Percentiles rank a stretch among this genome's conserved stretches.
Evolutionary conservation across 1,139 yeast species (phyloP).

Genomic region (Candida tropicalis): DNA sequence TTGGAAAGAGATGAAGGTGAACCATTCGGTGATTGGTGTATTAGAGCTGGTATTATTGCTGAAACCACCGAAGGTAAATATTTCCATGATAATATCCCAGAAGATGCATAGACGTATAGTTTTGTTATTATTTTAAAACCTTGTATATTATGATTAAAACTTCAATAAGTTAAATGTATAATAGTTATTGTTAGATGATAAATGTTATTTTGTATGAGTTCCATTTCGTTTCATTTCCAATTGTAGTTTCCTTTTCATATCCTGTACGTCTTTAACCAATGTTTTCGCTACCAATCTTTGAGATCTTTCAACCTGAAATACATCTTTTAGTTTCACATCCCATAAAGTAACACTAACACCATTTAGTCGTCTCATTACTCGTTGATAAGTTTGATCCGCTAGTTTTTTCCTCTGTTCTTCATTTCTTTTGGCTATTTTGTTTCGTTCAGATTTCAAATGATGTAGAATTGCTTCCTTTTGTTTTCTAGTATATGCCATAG

Average conservation of each 20-base stretch:
- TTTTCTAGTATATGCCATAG: slow-evolving; percentile 29
- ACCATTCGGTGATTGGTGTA: slow-evolving; percentile 92
- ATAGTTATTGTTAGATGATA: not conserved
- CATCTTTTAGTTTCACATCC: slow-evolving; percentile 39
- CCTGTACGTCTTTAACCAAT: slow-evolving; percentile 33
- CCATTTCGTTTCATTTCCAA: slow-evolving; percentile 1
- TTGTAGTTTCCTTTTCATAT: slow-evolving; percentile 13
- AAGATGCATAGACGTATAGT: slow-evolving; percentile 51
- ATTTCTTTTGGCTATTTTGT: slow-evolving; percentile 19
- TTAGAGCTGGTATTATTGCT: slow-evolving; percentile 82
- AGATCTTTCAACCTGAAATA: slow-evolving; percentile 47
- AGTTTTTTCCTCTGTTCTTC: slow-evolving; percentile 22
- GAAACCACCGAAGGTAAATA: slow-evolving; percentile 89
- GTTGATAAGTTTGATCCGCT: slow-evolving; percentile 23
- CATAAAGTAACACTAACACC: slow-evolving; percentile 45
- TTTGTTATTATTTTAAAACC: not conserved
- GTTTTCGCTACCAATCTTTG: slow-evolving; percentile 33
- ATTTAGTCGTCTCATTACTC: slow-evolving; percentile 38
- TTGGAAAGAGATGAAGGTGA: slow-evolving; percentile 88
- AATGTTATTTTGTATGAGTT: not conserved
- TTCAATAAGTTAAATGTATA: slow-evolving; percentile 3
- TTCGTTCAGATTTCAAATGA: slow-evolving; percentile 26
- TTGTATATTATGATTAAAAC: slow-evolving; percentile 2
- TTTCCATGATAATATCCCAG: slow-evolving; percentile 94
- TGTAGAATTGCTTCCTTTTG: slow-evolving; percentile 42